These are phyloP conservation scores for Rhizophlyctis rosea DNA, from an alignment of 192 early-diverging fungal genomes.

Conservation along the genomic window DNA sequence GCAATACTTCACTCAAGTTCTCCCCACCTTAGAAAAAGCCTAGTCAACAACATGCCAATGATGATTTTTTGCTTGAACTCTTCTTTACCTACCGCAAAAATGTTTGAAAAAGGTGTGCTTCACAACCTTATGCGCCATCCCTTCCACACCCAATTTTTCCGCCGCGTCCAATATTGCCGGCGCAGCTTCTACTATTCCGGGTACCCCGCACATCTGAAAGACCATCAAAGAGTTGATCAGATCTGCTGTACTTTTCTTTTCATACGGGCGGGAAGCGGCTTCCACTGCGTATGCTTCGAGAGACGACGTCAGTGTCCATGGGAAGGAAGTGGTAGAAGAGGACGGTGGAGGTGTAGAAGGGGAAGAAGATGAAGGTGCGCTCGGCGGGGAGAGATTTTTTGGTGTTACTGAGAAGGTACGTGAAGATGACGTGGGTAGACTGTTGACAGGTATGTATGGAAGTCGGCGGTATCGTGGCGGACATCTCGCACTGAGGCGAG, in stretches of 20 bases:
- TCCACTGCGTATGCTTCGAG: neutral
- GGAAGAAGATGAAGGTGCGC: neutral
- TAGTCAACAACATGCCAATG: neutral
- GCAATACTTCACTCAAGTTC: slow-evolving; percentile 75
- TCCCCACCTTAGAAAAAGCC: slow-evolving; percentile 68
- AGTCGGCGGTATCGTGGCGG: too few relatives aligned
- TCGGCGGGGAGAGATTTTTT: neutral
- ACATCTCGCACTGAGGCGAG: too few relatives aligned
- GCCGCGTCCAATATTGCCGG: slow-evolving; percentile 54
- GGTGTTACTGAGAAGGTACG: too few relatives aligned
- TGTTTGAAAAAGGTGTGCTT: slow-evolving; percentile 88
- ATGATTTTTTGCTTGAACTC: slow-evolving; percentile 11
- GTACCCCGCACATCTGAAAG: slow-evolving; percentile 67
- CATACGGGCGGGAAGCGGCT: slow-evolving; percentile 35
- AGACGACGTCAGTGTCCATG: neutral
- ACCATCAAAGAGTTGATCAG: slow-evolving; percentile 65
- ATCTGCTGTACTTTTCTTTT: slow-evolving; percentile 53
- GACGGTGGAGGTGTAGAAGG: neutral
- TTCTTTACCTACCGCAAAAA: slow-evolving; percentile 67
- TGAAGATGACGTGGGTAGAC: too few relatives aligned
- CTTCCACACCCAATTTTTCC: slow-evolving; percentile 46
- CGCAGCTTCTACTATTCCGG: slow-evolving; percentile 58
- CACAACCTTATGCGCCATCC: slow-evolving; percentile 63
- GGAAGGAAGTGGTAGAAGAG: neutral
- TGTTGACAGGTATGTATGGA: too few relatives aligned